These are phyloP conservation scores for Lyophyllum semitale DNA, from an alignment of 768 basidiomycete species.

Conservation along the genomic window DNA sequence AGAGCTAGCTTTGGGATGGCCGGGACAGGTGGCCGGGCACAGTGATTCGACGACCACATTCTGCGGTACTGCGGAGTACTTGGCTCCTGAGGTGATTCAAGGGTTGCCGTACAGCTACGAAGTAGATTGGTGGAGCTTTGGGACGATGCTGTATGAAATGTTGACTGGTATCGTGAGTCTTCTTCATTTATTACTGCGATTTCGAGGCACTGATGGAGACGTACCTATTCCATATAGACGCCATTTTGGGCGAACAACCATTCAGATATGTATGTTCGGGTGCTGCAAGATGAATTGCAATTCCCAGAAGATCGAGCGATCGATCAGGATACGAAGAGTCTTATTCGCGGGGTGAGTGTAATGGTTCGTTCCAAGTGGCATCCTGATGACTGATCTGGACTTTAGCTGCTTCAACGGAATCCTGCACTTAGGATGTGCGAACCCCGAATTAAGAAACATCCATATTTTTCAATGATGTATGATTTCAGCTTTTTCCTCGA, in stretches of 20 bases:
- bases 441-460: slow-evolving; percentile 90
- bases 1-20: slow-evolving; percentile 59
- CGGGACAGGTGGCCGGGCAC: slow-evolving; percentile 47
- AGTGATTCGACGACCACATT: slow-evolving; percentile 82
- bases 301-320: slow-evolving; percentile 92
- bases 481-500: slow-evolving; percentile 26
- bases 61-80: slow-evolving; percentile 95
- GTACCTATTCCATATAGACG: slow-evolving; percentile 51
- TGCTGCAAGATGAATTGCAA: slow-evolving; percentile 85
- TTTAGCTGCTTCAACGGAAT: slow-evolving; percentile 87
- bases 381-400: slow-evolving; percentile 9
- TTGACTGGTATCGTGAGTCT: slow-evolving; percentile 87
- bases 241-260: slow-evolving; percentile 93
- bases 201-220: slow-evolving; percentile 8
- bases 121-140: slow-evolving; percentile 98
- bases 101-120: slow-evolving; percentile 89
- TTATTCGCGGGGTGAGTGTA: slow-evolving; percentile 87
- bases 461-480: slow-evolving; percentile 94
- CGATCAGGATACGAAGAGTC: slow-evolving; percentile 92
- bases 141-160: slow-evolving; percentile 98
- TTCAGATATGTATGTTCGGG: slow-evolving; percentile 92
- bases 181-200: slow-evolving; percentile 12
- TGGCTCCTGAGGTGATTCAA: slow-evolving; percentile 96
- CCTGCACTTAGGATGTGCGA: slow-evolving; percentile 90
- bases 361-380: slow-evolving; percentile 2